Percentiles rank a stretch among this genome's conserved stretches.
These are phyloP conservation scores for Chlorella sp. DNA, from an alignment of 139 green algal species.

Conservation along the genomic window DNA sequence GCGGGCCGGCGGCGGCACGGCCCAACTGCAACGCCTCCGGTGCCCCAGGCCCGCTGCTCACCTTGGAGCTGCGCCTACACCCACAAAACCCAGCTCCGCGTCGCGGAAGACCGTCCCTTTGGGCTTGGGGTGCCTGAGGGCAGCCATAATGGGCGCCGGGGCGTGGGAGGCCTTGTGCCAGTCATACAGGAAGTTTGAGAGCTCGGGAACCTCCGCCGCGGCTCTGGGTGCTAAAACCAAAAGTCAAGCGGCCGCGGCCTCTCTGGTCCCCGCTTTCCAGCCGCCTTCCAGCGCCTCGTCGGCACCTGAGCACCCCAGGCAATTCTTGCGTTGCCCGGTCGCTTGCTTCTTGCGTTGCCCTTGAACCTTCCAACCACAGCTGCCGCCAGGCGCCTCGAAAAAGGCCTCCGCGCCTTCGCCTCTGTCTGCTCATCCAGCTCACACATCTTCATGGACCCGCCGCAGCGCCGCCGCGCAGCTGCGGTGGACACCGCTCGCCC, in stretches of 20 bases:
- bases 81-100: conserved; percentile 16
- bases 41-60: neutral
- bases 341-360: neutral
- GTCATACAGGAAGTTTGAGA: no score
- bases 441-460: neutral
- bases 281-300: neutral
- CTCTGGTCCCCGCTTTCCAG: neutral
- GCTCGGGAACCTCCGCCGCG: no score
- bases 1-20: neutral
- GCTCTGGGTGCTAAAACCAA: no score
- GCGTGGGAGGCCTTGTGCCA: neutral
- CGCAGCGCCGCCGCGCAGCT: neutral
- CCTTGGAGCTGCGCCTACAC: neutral
- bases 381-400: neutral
- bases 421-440: neutral
- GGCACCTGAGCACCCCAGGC: neutral
- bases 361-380: neutral
- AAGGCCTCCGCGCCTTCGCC: neutral
- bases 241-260: neutral
- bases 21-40: no score
- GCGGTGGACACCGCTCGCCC: neutral
- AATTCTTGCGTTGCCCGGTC: no score
- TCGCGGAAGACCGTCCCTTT: conserved; percentile 5
- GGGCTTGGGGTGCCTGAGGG: neutral
- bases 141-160: neutral